Evolutionary conservation across 73 alveolate species (phyloP).

Genomic region (Urostyla sp.): DNA sequence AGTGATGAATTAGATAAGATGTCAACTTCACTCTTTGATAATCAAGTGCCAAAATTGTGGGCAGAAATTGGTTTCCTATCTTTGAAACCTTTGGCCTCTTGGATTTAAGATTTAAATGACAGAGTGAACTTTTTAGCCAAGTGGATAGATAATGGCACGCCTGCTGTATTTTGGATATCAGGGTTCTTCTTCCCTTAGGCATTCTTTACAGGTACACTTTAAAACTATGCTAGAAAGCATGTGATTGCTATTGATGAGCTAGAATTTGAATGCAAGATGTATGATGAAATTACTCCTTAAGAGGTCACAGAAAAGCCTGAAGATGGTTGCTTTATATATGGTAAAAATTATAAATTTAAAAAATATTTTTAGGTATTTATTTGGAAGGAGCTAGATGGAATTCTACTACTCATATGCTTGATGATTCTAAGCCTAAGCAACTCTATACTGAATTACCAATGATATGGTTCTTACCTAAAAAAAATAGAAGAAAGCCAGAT

Average conservation of each 20-base stretch:
- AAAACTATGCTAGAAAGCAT: constrained; percentile 99
- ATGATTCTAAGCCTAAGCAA: constrained; percentile 93
- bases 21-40: constrained; percentile 89
- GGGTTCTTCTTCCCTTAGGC: constrained; percentile 99
- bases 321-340: constrained; percentile 96
- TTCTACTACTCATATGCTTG: constrained; percentile 90
- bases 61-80: constrained; percentile 95
- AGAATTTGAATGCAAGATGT: constrained; percentile 87
- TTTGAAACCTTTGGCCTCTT: constrained; percentile 94
- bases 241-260: constrained; percentile 97
- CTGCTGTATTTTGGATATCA: constrained; percentile 98
- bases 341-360: no score
- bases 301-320: constrained; percentile 93
- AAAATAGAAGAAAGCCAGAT: constrained; percentile 88
- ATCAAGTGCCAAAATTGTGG: constrained; percentile 93
- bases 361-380: no score
- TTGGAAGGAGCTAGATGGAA: constrained; percentile 99
- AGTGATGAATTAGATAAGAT: constrained; percentile 95
- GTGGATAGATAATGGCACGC: constrained; percentile 98
- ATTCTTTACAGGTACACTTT: constrained; percentile 99
- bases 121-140: constrained; percentile 92
- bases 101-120: constrained; percentile 95
- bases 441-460: constrained; percentile 99
- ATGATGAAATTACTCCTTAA: constrained; percentile 89
- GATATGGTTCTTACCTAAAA: constrained; percentile 96